Base-by-base conservation (phyloP, 352 stramenopile species). In the Globisporangium yorkense region DNA sequence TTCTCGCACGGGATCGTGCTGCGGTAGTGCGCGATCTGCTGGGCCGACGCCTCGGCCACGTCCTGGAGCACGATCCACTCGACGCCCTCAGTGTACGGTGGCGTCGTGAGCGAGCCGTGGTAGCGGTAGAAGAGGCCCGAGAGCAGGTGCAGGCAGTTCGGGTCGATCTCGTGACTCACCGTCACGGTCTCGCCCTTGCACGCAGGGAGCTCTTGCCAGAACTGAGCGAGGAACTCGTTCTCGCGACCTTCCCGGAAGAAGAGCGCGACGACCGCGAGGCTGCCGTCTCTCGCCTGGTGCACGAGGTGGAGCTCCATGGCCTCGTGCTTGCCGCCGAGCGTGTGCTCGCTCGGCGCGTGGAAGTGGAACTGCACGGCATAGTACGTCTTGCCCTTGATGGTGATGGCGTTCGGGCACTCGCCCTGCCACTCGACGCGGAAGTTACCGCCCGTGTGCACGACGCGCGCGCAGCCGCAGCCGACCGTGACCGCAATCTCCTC, bases 271-370 rank as follows among this genome's bases (percentile, higher is more conserved):
- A 91, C 78, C 0, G 78, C 75, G 21, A 88, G 60, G 4, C 54
- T 56, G 5, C 74, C 75, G 64, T 89, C 75, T 5, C 74, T 67
- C 10, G 78, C 65, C 41, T 84, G 67, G 57, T 91, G 76, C 46
- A 91, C 78, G 46, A 91, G 54, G 57, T 91, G 81, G 50, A 91
- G 65, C 61, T 87, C 77, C 69, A 91, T 84, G 33, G 57, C 72
- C 29, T 72, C 59, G 10, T 62, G 63, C 24, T 85, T 56, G 24
- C 75, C 77, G 29, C 88, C 67, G 50, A 91, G 48, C 20, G 76
- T 91, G 71, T 91, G 81, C 57, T 91, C 81, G 53, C 77, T 87
- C 2, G 78, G 78, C 5, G 74, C 71, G 60, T 88, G 78, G 64
- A 88, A 80, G 56, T 87, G 76, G 64, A 87, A 87, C 56, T 87